phyloP scores from a whole-genome alignment of 495 filamentous ascomycete species.

The Geoglossum glabrum region DNA sequence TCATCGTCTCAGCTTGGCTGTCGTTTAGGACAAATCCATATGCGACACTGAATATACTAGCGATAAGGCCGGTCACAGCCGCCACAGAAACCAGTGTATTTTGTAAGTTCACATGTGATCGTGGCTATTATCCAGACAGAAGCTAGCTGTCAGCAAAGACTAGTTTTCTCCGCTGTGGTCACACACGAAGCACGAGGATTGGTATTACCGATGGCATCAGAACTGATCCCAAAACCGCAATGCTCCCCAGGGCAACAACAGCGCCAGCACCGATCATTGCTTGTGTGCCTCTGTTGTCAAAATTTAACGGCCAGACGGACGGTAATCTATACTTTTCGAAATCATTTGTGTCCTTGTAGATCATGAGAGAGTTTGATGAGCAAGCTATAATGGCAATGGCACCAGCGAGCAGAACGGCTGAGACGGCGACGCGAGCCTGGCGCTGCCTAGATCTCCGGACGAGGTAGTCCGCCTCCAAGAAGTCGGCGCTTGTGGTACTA shows the following conservation, averaged over 20 bases:
- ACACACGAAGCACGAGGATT: neutral
- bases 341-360: neutral
- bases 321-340: neutral
- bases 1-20: neutral
- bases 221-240: neutral
- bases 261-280: neutral
- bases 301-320: neutral
- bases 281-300: neutral
- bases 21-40: neutral
- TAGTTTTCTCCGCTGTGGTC: neutral
- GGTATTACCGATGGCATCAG: neutral
- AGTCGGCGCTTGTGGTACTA: neutral
- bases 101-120: neutral
- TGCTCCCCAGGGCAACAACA: neutral
- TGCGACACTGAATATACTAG: neutral
- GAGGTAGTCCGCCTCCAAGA: neutral
- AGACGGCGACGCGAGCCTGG: neutral
- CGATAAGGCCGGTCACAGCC: neutral
- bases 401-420: neutral
- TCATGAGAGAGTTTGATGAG: neutral
- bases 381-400: neutral
- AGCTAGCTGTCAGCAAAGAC: neutral
- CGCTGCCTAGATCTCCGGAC: neutral
- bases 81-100: neutral
- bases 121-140: neutral